A percentile compares a stretch with the other conserved stretches of the same genome.
Evolutionary conservation across 768 basidiomycete genomes (phyloP).

Genomic region (Russula virescens): DNA sequence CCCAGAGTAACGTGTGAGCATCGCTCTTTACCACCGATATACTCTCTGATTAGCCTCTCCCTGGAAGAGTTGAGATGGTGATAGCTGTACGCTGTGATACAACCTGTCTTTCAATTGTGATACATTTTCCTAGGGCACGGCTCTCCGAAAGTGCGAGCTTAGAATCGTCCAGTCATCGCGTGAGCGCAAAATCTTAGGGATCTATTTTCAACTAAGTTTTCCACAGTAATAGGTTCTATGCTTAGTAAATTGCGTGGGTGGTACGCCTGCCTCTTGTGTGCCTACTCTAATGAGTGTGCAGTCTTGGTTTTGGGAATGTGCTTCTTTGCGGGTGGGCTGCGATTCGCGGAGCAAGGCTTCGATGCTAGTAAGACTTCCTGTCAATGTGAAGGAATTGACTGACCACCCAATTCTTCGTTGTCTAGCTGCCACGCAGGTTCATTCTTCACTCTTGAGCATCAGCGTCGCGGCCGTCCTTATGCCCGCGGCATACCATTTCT

Average conservation of each 20-base stretch:
- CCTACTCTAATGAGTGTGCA: conserved; percentile 28
- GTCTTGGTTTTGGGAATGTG: conserved; percentile 83
- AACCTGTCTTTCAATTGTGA: not conserved
- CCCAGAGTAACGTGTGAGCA: conserved; percentile 62
- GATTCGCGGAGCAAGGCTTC: conserved; percentile 75
- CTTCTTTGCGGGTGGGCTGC: conserved; percentile 75
- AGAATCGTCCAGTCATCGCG: conserved; percentile 75
- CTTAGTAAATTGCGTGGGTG: conserved; percentile 63
- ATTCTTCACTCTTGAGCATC: conserved; percentile 66
- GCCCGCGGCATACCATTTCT: conserved; percentile 70
- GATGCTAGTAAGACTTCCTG: conserved; percentile 48
- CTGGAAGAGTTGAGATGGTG: conserved; percentile 49
- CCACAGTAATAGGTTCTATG: conserved; percentile 72
- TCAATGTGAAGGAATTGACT: not conserved
- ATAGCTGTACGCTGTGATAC: conserved; percentile 51
- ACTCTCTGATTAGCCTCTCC: not conserved
- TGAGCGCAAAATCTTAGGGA: conserved; percentile 33
- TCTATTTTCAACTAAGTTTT: conserved; percentile 8
- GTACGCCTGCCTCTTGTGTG: conserved; percentile 7
- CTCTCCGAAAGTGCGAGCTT: conserved; percentile 76
- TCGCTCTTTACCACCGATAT: conserved; percentile 1
- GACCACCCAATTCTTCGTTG: not conserved
- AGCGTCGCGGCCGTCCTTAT: conserved; percentile 76
- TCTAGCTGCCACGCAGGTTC: conserved; percentile 63
- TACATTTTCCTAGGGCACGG: conserved; percentile 54